A percentile compares a stretch with the other conserved stretches of the same genome.
phyloP scores from a whole-genome alignment of 441 rosid genomes.

The Erysimum cheiri region DNA sequence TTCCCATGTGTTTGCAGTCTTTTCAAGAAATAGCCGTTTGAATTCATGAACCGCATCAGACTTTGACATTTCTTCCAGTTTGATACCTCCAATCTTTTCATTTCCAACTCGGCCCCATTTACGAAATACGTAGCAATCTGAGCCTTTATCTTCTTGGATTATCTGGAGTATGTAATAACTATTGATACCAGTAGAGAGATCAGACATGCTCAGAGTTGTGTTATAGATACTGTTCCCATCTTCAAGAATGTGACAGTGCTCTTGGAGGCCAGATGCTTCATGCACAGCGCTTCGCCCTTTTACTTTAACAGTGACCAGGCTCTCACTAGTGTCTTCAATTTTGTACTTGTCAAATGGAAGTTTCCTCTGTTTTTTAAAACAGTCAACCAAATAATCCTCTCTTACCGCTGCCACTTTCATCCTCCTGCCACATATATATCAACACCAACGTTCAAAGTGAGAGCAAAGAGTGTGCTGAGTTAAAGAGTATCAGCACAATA shows the following conservation, averaged over 20 bases:
- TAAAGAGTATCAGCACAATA: slow-evolving; percentile 31
- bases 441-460: slow-evolving; percentile 32
- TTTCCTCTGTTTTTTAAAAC: slow-evolving; percentile 76
- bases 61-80: slow-evolving; percentile 78
- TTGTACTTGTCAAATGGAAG: slow-evolving; percentile 79
- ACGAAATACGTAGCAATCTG: slow-evolving; percentile 79
- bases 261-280: slow-evolving; percentile 92
- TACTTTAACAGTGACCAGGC: slow-evolving; percentile 88
- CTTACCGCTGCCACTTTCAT: slow-evolving; percentile 84
- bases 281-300: slow-evolving; percentile 97
- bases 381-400: slow-evolving; percentile 86
- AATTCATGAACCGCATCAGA: slow-evolving; percentile 80
- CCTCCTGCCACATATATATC: slow-evolving; percentile 62
- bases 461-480: slow-evolving; percentile 27
- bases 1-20: slow-evolving; percentile 95
- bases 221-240: slow-evolving; percentile 87
- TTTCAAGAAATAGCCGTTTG: slow-evolving; percentile 80
- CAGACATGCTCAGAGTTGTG: slow-evolving; percentile 95
- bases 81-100: slow-evolving; percentile 81
- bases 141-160: slow-evolving; percentile 85
- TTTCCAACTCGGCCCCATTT: slow-evolving; percentile 98
- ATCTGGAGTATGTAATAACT: slow-evolving; percentile 96
- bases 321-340: slow-evolving; percentile 74
- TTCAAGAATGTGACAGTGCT: slow-evolving; percentile 93
- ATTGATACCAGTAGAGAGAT: slow-evolving; percentile 91